A percentile compares a stretch with the other conserved stretches of the same genome.
Conservation (phyloP, 768 basidiomycete genomes). For the Psilocybe subaeruginosa region DNA sequence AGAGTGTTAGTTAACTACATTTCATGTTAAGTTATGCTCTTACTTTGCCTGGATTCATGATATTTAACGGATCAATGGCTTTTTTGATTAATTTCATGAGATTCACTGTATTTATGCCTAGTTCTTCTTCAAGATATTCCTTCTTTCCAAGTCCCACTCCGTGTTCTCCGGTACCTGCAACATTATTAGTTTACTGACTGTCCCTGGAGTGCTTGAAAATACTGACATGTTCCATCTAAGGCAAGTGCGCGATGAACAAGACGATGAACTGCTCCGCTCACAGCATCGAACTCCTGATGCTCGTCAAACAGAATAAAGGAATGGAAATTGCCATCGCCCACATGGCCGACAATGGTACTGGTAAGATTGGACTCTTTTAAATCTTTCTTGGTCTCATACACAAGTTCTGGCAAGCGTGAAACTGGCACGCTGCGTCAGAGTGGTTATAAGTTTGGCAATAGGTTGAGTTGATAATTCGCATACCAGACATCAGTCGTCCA, state of each 20-base stretch:
- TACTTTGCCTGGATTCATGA: slow-evolving; percentile 88
- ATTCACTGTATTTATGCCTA: slow-evolving; percentile 80
- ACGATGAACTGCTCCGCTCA: slow-evolving; percentile 66
- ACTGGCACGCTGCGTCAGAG: slow-evolving; percentile 59
- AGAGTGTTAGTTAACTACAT: slow-evolving; percentile 9
- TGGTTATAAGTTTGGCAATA: background rate
- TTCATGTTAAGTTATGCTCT: background rate
- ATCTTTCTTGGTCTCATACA: slow-evolving; percentile 81
- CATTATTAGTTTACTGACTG: background rate
- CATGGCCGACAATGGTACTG: slow-evolving; percentile 82
- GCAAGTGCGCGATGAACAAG: slow-evolving; percentile 72
- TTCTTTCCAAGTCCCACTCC: slow-evolving; percentile 89
- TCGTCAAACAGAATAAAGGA: slow-evolving; percentile 60
- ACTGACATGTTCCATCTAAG: slow-evolving; percentile 77
- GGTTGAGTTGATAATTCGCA: slow-evolving; percentile 14
- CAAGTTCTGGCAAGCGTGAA: slow-evolving; percentile 67
- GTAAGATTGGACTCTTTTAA: slow-evolving; percentile 55
- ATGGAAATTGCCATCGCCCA: slow-evolving; percentile 72
- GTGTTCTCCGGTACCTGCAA: slow-evolving; percentile 80
- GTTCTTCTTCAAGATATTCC: slow-evolving; percentile 80
- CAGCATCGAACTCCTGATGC: slow-evolving; percentile 58
- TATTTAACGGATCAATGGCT: slow-evolving; percentile 75
- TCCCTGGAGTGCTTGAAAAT: background rate
- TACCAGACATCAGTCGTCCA: slow-evolving; percentile 95
- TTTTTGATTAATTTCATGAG: slow-evolving; percentile 87